These are phyloP conservation scores for Lophium mytilinum DNA, from an alignment of 495 filamentous ascomycete species.

Conservation along the genomic window DNA sequence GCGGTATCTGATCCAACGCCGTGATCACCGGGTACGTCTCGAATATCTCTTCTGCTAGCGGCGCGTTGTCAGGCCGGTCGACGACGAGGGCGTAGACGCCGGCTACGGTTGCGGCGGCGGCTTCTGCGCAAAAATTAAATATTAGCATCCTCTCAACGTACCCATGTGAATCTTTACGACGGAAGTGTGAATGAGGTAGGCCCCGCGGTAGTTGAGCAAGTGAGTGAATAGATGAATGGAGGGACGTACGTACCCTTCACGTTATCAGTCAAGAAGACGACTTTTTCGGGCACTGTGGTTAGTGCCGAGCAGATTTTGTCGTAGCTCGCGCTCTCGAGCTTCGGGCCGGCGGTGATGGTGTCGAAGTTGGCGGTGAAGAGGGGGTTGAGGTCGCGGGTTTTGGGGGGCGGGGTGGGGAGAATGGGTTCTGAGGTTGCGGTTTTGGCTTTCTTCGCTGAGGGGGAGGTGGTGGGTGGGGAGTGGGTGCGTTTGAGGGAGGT, in stretches of 20 bases:
- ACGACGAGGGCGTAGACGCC: conserved; percentile 56
- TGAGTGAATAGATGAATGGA: neutral
- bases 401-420: conserved; percentile 21
- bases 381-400: conserved; percentile 42
- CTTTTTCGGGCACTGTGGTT: conserved; percentile 33
- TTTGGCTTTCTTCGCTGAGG: conserved; percentile 26
- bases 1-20: neutral
- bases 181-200: too few relatives aligned
- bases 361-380: conserved; percentile 54
- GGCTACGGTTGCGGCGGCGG: conserved; percentile 53
- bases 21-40: conserved; percentile 21
- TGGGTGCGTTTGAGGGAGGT: too few relatives aligned
- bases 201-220: too few relatives aligned
- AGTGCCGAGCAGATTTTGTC: conserved; percentile 44
- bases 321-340: conserved; percentile 54
- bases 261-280: conserved; percentile 66
- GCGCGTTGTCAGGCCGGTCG: conserved; percentile 55
- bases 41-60: conserved; percentile 41
- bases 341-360: conserved; percentile 65
- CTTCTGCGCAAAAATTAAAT: too few relatives aligned
- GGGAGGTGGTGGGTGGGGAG: too few relatives aligned
- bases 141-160: too few relatives aligned
- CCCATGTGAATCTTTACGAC: too few relatives aligned
- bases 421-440: conserved; percentile 8
- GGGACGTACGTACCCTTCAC: conserved; percentile 37